These are phyloP conservation scores for Saksenaea vasiformis DNA, from an alignment of 371 early-diverging fungal species.

Conservation along the genomic window DNA sequence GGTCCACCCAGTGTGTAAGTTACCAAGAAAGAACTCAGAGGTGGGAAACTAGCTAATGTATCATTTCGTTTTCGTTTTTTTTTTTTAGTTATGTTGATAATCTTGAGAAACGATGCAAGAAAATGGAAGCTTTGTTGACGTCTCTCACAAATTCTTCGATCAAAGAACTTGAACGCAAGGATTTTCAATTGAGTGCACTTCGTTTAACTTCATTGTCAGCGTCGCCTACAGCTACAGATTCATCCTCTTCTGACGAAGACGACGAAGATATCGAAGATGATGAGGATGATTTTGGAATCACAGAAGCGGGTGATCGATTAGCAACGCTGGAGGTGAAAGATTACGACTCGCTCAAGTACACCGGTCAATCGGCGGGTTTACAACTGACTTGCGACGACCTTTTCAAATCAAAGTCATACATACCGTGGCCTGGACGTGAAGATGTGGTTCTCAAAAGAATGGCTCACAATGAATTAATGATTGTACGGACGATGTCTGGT, in stretches of 20 bases:
- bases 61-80: background rate
- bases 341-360: constrained; percentile 49
- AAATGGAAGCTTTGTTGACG: constrained; percentile 45
- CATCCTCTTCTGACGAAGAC: constrained; percentile 29
- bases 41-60: background rate
- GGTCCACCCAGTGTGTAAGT: constrained; percentile 55
- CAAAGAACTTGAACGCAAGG: constrained; percentile 41
- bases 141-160: constrained; percentile 38
- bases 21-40: background rate
- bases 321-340: constrained; percentile 35
- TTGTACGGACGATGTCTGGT: constrained; percentile 31
- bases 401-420: constrained; percentile 37
- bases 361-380: constrained; percentile 46
- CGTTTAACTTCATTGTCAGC: background rate
- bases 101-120: constrained; percentile 46
- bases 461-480: constrained; percentile 43
- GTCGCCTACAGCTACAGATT: constrained; percentile 15
- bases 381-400: constrained; percentile 33
- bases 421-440: constrained; percentile 44
- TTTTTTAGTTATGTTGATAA: constrained; percentile 43
- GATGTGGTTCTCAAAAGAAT: constrained; percentile 39
- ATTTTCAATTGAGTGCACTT: constrained; percentile 20
- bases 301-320: constrained; percentile 19
- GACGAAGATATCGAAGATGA: constrained; percentile 29
- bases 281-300: background rate